A percentile compares a stretch with the other conserved stretches of the same genome.
phyloP scores from a whole-genome alignment of 371 early-diverging fungal species.

The Mortierella sp. region DNA sequence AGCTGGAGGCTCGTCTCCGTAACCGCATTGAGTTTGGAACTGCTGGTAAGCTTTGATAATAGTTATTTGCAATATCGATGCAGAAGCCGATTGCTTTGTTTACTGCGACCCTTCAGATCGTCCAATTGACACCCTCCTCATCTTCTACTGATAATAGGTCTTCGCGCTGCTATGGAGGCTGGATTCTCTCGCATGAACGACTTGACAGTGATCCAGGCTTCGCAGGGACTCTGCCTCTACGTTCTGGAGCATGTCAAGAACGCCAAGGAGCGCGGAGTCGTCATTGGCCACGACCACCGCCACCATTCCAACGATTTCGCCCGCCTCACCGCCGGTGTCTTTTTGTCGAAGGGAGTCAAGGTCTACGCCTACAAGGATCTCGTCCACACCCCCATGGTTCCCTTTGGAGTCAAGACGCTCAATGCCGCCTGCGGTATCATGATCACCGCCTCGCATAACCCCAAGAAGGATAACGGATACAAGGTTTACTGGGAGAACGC shows the following conservation, averaged over 20 bases:
- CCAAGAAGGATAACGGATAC: slow-evolving; percentile 98
- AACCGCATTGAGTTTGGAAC: slow-evolving; percentile 92
- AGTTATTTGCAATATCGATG: neutral
- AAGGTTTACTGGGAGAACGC: slow-evolving; percentile 97
- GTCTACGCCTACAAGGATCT: slow-evolving; percentile 85
- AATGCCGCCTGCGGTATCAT: slow-evolving; percentile 93
- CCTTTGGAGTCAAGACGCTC: slow-evolving; percentile 85
- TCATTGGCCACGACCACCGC: slow-evolving; percentile 97
- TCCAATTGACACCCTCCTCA: neutral
- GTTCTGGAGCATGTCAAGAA: slow-evolving; percentile 66
- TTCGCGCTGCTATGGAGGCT: slow-evolving; percentile 95
- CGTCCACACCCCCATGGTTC: slow-evolving; percentile 94
- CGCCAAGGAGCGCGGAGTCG: slow-evolving; percentile 81
- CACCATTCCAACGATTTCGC: slow-evolving; percentile 91
- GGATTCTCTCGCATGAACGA: slow-evolving; percentile 97
- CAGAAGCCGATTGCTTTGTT: neutral
- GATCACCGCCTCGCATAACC: slow-evolving; percentile 99
- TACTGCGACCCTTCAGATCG: neutral
- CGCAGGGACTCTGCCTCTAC: slow-evolving; percentile 80
- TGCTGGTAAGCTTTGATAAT: slow-evolving; percentile 68
- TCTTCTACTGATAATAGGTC: slow-evolving; percentile 64
- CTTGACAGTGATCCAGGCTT: slow-evolving; percentile 92
- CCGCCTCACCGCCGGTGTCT: slow-evolving; percentile 87
- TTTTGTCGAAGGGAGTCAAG: slow-evolving; percentile 83
- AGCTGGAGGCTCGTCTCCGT: slow-evolving; percentile 77